phyloP scores from a whole-genome alignment of 495 filamentous ascomycete genomes.

The Lasiosphaeria ovina region DNA sequence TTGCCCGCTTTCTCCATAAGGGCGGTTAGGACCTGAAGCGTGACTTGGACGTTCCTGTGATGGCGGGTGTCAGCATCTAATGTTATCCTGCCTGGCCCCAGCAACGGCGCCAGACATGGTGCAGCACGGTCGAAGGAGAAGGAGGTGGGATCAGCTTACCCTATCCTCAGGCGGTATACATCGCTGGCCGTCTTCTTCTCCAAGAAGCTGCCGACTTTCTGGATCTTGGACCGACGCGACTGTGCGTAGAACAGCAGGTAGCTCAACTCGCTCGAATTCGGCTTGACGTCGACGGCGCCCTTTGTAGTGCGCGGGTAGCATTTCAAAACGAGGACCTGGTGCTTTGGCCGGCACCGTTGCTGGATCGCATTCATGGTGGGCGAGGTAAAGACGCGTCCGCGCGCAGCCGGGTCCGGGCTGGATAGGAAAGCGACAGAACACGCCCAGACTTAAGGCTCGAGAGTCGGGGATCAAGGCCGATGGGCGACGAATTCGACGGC shows the following conservation, averaged over 20 bases:
- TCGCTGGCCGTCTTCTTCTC: slow-evolving; percentile 87
- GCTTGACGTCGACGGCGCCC: slow-evolving; percentile 83
- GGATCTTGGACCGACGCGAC: slow-evolving; percentile 86
- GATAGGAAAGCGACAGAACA: neutral
- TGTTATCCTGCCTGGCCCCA: no score
- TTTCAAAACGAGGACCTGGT: slow-evolving; percentile 88
- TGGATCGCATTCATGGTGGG: slow-evolving; percentile 54
- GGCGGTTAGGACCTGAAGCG: slow-evolving; percentile 80
- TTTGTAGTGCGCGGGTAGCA: slow-evolving; percentile 91
- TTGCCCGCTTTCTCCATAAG: slow-evolving; percentile 89
- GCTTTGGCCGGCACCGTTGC: slow-evolving; percentile 75
- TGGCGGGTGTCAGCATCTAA: neutral
- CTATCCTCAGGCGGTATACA: slow-evolving; percentile 75
- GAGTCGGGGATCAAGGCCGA: neutral
- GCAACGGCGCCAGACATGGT: neutral
- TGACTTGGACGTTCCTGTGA: slow-evolving; percentile 84
- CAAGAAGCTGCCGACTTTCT: slow-evolving; percentile 87
- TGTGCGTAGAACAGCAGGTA: slow-evolving; percentile 95
- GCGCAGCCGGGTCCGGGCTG: neutral
- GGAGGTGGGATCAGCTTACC: slow-evolving; percentile 55
- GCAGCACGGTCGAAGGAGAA: neutral
- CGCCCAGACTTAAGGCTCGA: neutral
- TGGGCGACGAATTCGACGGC: neutral
- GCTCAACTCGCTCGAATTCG: slow-evolving; percentile 90
- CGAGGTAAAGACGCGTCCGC: neutral